These are phyloP conservation scores for Termitomyces sp. DNA, from an alignment of 768 basidiomycete genomes.

Conservation along the genomic window DNA sequence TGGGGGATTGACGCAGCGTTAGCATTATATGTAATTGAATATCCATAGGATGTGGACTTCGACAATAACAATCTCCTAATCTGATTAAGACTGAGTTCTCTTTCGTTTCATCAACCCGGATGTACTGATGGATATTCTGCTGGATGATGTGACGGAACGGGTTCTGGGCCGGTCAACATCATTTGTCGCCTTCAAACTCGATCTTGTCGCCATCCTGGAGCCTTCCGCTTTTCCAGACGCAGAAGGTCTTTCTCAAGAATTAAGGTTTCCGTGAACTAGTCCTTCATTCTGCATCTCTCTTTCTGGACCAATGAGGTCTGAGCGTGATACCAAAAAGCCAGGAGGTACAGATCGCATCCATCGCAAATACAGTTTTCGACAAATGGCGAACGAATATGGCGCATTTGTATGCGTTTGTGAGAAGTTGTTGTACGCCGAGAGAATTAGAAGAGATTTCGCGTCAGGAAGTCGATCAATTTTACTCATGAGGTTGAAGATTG, in stretches of 20 bases:
- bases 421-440: not conserved
- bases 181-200: not conserved
- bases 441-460: not conserved
- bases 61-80: too few relatives aligned
- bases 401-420: not conserved
- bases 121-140: not conserved
- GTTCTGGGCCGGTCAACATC: not conserved
- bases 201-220: not conserved
- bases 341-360: not conserved
- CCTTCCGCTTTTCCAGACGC: not conserved
- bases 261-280: not conserved
- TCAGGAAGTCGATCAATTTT: not conserved
- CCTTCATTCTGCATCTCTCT: not conserved
- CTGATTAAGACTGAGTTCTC: too few relatives aligned
- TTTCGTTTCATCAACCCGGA: too few relatives aligned
- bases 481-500: not conserved
- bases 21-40: too few relatives aligned
- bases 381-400: not conserved
- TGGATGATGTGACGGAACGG: not conserved
- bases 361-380: not conserved
- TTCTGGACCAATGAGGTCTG: not conserved
- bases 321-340: not conserved
- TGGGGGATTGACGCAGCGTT: too few relatives aligned
- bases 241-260: not conserved
- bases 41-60: too few relatives aligned